Percentiles rank a stretch among this genome's conserved stretches.
Conservation (phyloP, 2,329 filamentous ascomycete species). For the Fonsecaea nubica region DNA sequence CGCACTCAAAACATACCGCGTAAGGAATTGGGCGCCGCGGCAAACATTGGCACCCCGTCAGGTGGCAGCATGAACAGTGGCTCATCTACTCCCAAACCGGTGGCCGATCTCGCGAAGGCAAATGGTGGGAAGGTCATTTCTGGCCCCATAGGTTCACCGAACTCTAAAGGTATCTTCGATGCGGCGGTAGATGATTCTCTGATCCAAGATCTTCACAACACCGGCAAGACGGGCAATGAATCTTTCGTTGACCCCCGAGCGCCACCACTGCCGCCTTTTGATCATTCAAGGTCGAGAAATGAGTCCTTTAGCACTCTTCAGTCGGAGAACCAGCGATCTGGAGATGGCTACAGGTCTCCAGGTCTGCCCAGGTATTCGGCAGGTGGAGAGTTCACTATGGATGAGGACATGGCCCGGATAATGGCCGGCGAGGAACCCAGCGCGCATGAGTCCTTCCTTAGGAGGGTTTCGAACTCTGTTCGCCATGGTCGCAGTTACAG, state of each 20-base stretch:
- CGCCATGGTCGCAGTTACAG: constrained; percentile 91
- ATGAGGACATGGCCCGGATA: constrained; percentile 93
- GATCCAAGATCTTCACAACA: constrained; percentile 27
- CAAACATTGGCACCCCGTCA: constrained; percentile 45
- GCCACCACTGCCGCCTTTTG: constrained; percentile 61
- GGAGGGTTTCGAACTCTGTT: constrained; percentile 89
- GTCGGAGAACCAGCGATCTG: constrained; percentile 46
- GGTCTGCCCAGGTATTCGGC: constrained; percentile 75
- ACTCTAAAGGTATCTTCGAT: constrained; percentile 50
- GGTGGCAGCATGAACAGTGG: constrained; percentile 45
- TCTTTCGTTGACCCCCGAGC: constrained; percentile 66
- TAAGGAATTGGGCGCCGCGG: constrained; percentile 63
- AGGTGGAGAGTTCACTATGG: constrained; percentile 88
- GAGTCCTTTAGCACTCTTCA: constrained; percentile 57
- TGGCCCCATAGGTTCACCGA: constrained; percentile 52
- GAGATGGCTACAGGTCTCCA: constrained; percentile 64
- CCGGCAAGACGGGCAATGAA: constrained; percentile 49
- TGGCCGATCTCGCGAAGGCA: constrained; percentile 40
- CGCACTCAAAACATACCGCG: constrained; percentile 57
- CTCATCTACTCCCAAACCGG: constrained; percentile 17
- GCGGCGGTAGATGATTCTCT: constrained; percentile 42
- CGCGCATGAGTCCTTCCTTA: constrained; percentile 77
- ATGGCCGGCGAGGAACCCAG: constrained; percentile 73
- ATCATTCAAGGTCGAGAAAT: constrained; percentile 50
- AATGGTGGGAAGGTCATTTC: constrained; percentile 53